These are phyloP conservation scores for Yamadazyma sp. DNA, from an alignment of 805 yeast genomes.

Conservation along the genomic window DNA sequence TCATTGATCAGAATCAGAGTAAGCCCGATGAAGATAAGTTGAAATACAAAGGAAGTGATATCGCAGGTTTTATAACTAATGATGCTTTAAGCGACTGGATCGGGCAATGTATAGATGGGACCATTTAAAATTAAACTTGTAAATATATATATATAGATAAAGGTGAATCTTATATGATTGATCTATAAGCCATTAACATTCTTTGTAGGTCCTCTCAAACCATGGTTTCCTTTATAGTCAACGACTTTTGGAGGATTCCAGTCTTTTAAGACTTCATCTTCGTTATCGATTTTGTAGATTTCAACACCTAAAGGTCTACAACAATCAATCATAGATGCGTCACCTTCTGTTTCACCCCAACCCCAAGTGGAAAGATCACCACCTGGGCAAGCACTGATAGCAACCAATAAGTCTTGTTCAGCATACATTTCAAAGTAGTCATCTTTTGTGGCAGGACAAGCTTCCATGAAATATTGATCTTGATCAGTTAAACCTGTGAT, in stretches of 20 bases:
- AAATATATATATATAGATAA: background rate
- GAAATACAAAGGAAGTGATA: slow-evolving; percentile 38
- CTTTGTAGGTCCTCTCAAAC: slow-evolving; percentile 24
- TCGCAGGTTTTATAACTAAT: slow-evolving; percentile 44
- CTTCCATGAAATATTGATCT: slow-evolving; percentile 69
- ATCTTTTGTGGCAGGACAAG: slow-evolving; percentile 57
- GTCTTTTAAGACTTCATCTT: slow-evolving; percentile 35
- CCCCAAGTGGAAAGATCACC: slow-evolving; percentile 69
- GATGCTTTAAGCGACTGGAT: slow-evolving; percentile 45
- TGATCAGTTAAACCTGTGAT: slow-evolving; percentile 63
- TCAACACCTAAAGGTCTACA: slow-evolving; percentile 65
- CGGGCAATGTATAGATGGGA: slow-evolving; percentile 45
- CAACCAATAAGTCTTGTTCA: slow-evolving; percentile 61
- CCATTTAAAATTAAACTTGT: slow-evolving; percentile 16
- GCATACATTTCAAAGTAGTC: slow-evolving; percentile 69
- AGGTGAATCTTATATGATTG: too few species aligned
- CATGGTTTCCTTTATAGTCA: slow-evolving; percentile 57
- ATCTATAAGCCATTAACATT: too few species aligned
- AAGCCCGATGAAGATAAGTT: slow-evolving; percentile 13
- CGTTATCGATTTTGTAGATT: slow-evolving; percentile 52
- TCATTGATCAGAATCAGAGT: slow-evolving; percentile 21
- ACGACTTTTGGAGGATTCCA: slow-evolving; percentile 54
- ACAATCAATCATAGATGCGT: slow-evolving; percentile 54
- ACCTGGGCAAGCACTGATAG: slow-evolving; percentile 67
- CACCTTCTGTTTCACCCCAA: slow-evolving; percentile 60